Conservation (phyloP, 768 basidiomycete species). For the Pleurotus tuoliensis region DNA sequence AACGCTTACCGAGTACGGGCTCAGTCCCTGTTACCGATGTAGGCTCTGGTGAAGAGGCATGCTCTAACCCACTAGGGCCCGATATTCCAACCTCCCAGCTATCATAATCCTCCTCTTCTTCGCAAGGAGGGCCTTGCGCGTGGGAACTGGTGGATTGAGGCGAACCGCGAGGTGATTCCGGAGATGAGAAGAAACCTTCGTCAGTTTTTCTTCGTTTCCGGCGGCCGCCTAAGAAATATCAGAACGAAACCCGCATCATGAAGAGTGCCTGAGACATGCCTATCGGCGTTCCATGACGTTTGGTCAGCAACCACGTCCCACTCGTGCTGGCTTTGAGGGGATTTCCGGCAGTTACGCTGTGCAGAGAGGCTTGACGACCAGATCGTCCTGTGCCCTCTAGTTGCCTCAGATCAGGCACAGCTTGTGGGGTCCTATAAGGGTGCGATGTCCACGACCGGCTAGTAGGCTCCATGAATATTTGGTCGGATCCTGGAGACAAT, state of each 20-base stretch:
- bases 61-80: background rate
- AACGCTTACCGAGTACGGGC: background rate
- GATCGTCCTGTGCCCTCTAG: background rate
- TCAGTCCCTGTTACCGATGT: background rate
- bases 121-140: background rate
- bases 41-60: background rate
- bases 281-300: background rate
- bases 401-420: background rate
- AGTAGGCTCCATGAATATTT: background rate
- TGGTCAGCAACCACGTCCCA: background rate
- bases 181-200: background rate
- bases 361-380: background rate
- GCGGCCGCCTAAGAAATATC: background rate
- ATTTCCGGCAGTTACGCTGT: background rate
- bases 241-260: too few relatives aligned
- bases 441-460: too few relatives aligned
- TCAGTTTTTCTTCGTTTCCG: background rate
- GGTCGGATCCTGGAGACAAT: background rate
- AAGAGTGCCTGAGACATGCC: background rate
- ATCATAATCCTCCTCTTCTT: slow-evolving; percentile 19
- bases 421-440: background rate
- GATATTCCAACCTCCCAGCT: slow-evolving; percentile 26
- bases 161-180: background rate
- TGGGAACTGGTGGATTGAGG: background rate
- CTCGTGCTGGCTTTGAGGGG: background rate